Evolutionary conservation across 1,284 basidiomycete species (phyloP).

Genomic region (Marasmius oreades): DNA sequence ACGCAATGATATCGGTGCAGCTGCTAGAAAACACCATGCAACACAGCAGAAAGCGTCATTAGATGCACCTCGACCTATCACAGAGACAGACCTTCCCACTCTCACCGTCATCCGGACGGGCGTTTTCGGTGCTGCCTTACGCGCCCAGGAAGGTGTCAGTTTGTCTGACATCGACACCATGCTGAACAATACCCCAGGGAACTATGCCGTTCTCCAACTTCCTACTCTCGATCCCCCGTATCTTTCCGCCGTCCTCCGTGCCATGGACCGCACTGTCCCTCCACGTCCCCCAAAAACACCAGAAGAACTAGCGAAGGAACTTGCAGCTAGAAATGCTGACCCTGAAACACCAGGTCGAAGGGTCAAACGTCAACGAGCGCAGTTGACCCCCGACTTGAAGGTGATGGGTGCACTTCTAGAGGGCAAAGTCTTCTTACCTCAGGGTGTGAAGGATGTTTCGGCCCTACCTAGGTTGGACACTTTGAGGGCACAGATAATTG

Average conservation of each 20-base stretch:
- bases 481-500: slow-evolving; percentile 71
- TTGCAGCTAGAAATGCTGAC: slow-evolving; percentile 55
- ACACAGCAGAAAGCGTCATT: slow-evolving; percentile 36
- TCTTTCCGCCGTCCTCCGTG: slow-evolving; percentile 60
- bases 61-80: slow-evolving; percentile 31
- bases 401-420: slow-evolving; percentile 77
- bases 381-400: slow-evolving; percentile 57
- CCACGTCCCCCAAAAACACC: slow-evolving; percentile 48
- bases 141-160: slow-evolving; percentile 53
- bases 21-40: slow-evolving; percentile 36
- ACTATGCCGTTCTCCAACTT: slow-evolving; percentile 63
- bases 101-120: slow-evolving; percentile 67
- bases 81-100: slow-evolving; percentile 36
- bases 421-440: slow-evolving; percentile 59
- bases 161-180: slow-evolving; percentile 44
- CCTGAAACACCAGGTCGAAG: slow-evolving; percentile 64
- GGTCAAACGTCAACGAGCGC: slow-evolving; percentile 51
- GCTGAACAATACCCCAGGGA: slow-evolving; percentile 51
- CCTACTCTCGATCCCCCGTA: slow-evolving; percentile 70
- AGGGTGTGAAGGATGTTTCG: slow-evolving; percentile 57
- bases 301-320: slow-evolving; percentile 45
- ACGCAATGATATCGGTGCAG: slow-evolving; percentile 57
- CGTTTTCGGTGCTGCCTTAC: slow-evolving; percentile 70
- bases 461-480: slow-evolving; percentile 69
- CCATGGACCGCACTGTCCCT: slow-evolving; percentile 67